Base-by-base conservation (phyloP, 345 rosid genomes). In the Passiflora organensis region DNA sequence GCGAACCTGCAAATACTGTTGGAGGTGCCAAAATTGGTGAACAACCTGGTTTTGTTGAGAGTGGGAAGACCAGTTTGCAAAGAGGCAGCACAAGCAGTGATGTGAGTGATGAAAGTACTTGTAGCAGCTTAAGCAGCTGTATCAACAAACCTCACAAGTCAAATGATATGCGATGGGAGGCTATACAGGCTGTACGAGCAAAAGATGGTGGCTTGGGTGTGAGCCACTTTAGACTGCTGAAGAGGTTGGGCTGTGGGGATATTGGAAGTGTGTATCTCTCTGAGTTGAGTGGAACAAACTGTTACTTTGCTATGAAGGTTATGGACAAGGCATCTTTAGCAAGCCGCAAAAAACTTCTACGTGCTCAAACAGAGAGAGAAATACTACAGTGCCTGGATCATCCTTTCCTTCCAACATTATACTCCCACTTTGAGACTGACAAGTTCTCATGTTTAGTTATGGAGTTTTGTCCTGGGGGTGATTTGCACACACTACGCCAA, bases 381-480 rank as follows among this genome's bases (percentile, higher is more conserved):
- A 87, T 82, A 57, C 67, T 81, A 36, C 93, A 81, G 52, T 79
- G 78, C 62, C 70, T 82, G 67, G 96, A 84, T 67, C 95, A 87
- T 46, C 95, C 95, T 20, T 84, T 87, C 66, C 87, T 87, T 45
- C 95, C 95, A 1, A 76, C 95, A 0, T 75, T 87, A 53, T 87
- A 87, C 47, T 64, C 86, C 43, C 88, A 87, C 77, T 87, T 86
- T 13, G 95, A 86, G 72, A 83, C 95, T 0, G 95, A 83, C 55
- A 86, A 86, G 50, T 86, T 83, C 74, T 86, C 89, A 36, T 86
- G 90, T 56, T 77, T 86, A 78, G 90, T 83, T 47, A 86, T 86
- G 89, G 95, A 86, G 77, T 83, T 81, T 59, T 86, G 90, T 48
- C 95, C 95, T 37, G 95, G 95, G n/a, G 90, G 95, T 24, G 95